Conservation (phyloP, 768 basidiomycete species). For the Crepidotus variabilis region DNA sequence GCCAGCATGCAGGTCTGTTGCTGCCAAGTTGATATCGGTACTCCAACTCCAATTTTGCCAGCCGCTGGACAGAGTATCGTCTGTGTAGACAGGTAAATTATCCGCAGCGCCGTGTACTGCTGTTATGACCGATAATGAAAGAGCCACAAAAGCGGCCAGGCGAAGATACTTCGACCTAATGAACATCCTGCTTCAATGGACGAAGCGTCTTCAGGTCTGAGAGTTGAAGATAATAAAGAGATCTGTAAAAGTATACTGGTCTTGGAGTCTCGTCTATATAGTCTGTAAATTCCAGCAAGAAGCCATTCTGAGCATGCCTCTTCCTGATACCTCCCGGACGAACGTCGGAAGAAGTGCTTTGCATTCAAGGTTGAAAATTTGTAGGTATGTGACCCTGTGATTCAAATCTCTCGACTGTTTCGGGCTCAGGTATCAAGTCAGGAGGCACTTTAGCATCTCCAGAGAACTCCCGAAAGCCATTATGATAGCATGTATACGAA, state of each 20-base stretch:
- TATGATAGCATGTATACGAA: no score
- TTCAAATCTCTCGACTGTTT: no score
- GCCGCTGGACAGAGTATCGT: constrained; percentile 34
- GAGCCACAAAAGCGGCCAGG: constrained; percentile 15
- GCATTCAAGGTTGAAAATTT: no score
- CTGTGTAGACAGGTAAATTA: constrained; percentile 39
- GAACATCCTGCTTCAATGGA: constrained; percentile 12
- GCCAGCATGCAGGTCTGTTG: constrained; percentile 40
- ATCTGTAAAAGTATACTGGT: not conserved
- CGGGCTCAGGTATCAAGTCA: no score
- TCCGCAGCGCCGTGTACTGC: constrained; percentile 16
- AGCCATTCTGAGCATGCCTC: no score
- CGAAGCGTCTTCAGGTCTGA: not conserved
- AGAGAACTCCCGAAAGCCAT: no score
- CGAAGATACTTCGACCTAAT: constrained; percentile 13
- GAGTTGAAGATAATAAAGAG: not conserved
- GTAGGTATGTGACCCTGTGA: no score
- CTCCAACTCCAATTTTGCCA: constrained; percentile 56
- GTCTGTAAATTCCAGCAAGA: no score
- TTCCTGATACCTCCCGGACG: no score
- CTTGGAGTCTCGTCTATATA: no score
- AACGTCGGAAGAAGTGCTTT: no score
- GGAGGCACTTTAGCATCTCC: no score
- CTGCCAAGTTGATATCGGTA: constrained; percentile 36
- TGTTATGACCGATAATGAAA: constrained; percentile 14